Base-by-base conservation (phyloP, 192 early-diverging fungal genomes). In the Podila clonocystis region DNA sequence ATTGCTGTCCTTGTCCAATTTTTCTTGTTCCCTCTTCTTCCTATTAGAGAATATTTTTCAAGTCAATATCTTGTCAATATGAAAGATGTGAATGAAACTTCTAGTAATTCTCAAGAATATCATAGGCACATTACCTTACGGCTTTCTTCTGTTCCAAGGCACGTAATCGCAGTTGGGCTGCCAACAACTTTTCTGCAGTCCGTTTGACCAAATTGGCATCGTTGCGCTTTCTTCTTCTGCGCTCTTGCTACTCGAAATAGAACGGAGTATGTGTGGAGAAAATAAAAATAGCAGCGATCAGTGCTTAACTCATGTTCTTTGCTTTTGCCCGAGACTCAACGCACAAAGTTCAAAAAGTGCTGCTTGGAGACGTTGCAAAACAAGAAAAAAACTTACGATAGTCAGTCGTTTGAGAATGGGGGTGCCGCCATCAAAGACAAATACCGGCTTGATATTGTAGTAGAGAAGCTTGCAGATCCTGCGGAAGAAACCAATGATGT, bases 381-480 rank as follows among this genome's bases (percentile, higher is more conserved):
- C 15, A 68, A 59, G 62, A 65, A 64, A 59, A 65, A 65, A 64
- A 85, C 90, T 70, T 85, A 88, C 91, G 48, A 93, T 87, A 0
- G 94, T 96, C 9, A 65, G 36, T 13, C 91, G 84, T 82, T 99
- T 99, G 52, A 99, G 83, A 38, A 89, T 85, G 4, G 98, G 98
- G 0, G 93, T 90, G 4, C 87, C 92, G 11, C 98, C 98, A 82
- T 99, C 98, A 89, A 97, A 99, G 5, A 99, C 97, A 90, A 98
- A 98, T 12, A 99, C 92, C 12, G 98, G 98, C 55, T 86, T 89
- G 33, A 99, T 92, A 24, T 93, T 94, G 72, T 89, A 93, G 78
- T 91, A 96, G 22, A 99, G 80, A 3, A 99, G 88, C 84, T 99
- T 99, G 78, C 95, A 97, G 34, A 99, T 93, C 34, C 98, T 87